phyloP scores from a whole-genome alignment of 495 filamentous ascomycete species.

The Trichoderma reesei region DNA sequence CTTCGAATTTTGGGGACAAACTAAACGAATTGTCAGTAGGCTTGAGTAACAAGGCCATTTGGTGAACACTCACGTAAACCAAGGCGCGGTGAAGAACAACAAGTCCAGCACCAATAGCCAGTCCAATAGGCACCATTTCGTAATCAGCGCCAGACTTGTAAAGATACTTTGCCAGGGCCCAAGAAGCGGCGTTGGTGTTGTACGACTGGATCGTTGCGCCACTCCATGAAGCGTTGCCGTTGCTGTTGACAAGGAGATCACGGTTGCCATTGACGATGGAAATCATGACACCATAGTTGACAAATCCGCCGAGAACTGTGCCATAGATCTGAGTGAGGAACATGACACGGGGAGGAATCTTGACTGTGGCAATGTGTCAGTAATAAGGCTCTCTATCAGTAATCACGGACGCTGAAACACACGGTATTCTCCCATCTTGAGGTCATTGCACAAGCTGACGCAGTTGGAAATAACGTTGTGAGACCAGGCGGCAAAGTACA shows the following conservation, averaged over 20 bases:
- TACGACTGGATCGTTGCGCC: slow-evolving; percentile 28
- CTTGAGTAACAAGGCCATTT: background rate
- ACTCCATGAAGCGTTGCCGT: slow-evolving; percentile 13
- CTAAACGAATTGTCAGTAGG: background rate
- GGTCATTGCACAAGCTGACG: slow-evolving; percentile 23
- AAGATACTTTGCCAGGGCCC: slow-evolving; percentile 34
- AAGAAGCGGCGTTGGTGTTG: slow-evolving; percentile 32
- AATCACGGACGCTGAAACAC: slow-evolving; percentile 10
- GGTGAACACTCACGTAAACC: slow-evolving; percentile 21
- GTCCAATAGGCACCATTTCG: slow-evolving; percentile 37
- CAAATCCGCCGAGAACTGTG: slow-evolving; percentile 25
- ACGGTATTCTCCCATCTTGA: slow-evolving; percentile 20
- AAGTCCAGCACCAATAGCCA: slow-evolving; percentile 31
- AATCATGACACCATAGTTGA: slow-evolving; percentile 29
- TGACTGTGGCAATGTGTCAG: slow-evolving; percentile 11
- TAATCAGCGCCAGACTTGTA: slow-evolving; percentile 26
- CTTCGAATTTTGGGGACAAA: background rate
- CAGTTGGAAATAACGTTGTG: slow-evolving; percentile 20
- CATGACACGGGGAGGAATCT: slow-evolving; percentile 34
- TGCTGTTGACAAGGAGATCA: slow-evolving; percentile 8
- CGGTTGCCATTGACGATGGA: slow-evolving; percentile 14
- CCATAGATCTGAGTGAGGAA: slow-evolving; percentile 29
- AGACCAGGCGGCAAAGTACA: slow-evolving; percentile 21
- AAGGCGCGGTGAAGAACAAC: slow-evolving; percentile 34
- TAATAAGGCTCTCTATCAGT: slow-evolving; percentile 12